A percentile compares a stretch with the other conserved stretches of the same genome.
phyloP scores from a whole-genome alignment of 805 yeast genomes.

The Candida ascalaphidarum region DNA sequence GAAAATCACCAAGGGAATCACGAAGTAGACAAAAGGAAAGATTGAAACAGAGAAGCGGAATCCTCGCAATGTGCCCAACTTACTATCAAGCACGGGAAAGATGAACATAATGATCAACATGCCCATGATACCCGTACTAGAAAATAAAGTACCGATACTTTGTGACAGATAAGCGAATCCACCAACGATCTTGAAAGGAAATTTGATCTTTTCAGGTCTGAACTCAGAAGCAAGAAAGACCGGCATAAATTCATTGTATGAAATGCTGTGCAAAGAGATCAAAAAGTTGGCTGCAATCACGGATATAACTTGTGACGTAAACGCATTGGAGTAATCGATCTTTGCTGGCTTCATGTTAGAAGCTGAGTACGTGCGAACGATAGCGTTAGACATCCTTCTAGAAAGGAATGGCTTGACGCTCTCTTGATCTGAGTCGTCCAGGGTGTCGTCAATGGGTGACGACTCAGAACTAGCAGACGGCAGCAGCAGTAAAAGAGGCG shows the following conservation, averaged over 20 bases:
- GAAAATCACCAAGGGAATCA: constrained; percentile 23
- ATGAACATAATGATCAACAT: constrained; percentile 19
- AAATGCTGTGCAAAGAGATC: constrained; percentile 21
- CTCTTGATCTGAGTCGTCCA: background rate
- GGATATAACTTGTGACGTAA: constrained; percentile 21
- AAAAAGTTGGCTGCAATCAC: constrained; percentile 26
- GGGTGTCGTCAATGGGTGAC: no score
- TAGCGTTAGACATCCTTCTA: constrained; percentile 11
- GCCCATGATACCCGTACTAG: constrained; percentile 29
- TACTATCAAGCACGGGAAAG: constrained; percentile 25
- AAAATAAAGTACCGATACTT: constrained; percentile 25
- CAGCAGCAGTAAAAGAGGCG: no score
- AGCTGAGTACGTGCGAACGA: constrained; percentile 12
- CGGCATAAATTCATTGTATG: constrained; percentile 29
- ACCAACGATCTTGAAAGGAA: constrained; percentile 28
- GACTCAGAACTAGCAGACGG: no score
- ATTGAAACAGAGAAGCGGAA: constrained; percentile 22
- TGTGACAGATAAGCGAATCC: constrained; percentile 26
- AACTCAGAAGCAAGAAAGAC: constrained; percentile 25
- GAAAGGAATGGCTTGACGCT: constrained; percentile 2
- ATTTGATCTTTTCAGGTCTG: constrained; percentile 14
- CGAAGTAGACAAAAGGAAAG: constrained; percentile 23
- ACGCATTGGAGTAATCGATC: constrained; percentile 7
- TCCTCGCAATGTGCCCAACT: constrained; percentile 20
- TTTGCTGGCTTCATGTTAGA: no score